Conservation (phyloP, 1,284 basidiomycete species). For the Ganoderma sinense region DNA sequence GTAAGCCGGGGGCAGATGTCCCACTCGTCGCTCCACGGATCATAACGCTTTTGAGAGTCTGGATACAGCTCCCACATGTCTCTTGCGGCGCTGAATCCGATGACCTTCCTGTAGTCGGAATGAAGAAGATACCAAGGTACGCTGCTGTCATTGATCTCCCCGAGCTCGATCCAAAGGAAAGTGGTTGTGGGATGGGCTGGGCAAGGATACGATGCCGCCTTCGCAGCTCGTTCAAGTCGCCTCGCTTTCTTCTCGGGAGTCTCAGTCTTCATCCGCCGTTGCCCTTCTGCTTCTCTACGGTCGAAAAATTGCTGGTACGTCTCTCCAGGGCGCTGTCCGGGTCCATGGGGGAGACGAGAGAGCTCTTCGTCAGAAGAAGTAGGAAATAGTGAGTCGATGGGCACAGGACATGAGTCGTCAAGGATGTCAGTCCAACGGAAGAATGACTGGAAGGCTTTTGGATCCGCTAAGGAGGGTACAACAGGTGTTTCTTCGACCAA, state of each 20-base stretch:
- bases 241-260: neutral
- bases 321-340: slow-evolving; percentile 10
- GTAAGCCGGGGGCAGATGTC: slow-evolving; percentile 6
- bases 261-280: neutral
- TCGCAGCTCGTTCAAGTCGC: slow-evolving; percentile 3
- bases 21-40: slow-evolving; percentile 15
- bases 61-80: slow-evolving; percentile 17
- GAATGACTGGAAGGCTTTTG: neutral
- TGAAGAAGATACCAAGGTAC: neutral
- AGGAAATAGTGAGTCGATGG: neutral
- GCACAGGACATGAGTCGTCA: neutral
- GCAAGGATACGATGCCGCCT: slow-evolving; percentile 5
- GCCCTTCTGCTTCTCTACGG: neutral
- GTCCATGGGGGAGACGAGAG: neutral
- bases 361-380: neutral
- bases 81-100: neutral
- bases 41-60: slow-evolving; percentile 9
- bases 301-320: slow-evolving; percentile 4
- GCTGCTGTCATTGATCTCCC: slow-evolving; percentile 3
- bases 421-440: neutral
- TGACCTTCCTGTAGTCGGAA: neutral
- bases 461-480: neutral
- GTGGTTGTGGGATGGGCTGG: slow-evolving; percentile 13
- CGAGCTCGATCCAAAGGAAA: slow-evolving; percentile 10
- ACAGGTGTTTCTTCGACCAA: neutral